phyloP scores from a whole-genome alignment of 345 rosid genomes.

The Turnera subulata region DNA sequence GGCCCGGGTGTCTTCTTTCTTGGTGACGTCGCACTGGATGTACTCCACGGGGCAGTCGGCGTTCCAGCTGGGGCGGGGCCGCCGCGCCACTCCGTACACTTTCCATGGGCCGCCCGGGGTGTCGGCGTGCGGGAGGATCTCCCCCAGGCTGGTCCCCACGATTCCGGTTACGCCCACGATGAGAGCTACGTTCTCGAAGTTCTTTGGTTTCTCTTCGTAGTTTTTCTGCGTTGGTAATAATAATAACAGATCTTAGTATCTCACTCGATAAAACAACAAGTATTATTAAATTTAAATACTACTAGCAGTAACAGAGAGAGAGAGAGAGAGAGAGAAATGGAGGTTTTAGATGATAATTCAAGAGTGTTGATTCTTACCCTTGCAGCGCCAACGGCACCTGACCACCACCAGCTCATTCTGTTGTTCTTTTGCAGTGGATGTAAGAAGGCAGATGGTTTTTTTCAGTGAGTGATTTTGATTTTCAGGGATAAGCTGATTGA shows the following conservation, averaged over 20 bases:
- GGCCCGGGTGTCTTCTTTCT: conserved; percentile 29
- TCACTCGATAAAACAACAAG: neutral
- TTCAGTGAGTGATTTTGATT: no score
- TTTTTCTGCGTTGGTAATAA: conserved; percentile 40
- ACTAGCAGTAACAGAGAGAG: no score
- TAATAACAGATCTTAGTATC: neutral
- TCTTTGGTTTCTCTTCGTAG: conserved; percentile 36
- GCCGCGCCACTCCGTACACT: conserved; percentile 80
- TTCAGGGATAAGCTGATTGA: no score
- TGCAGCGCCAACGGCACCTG: conserved; percentile 51
- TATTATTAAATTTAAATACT: no score
- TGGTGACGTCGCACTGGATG: conserved; percentile 67
- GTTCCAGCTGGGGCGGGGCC: conserved; percentile 67
- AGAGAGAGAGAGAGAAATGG: no score
- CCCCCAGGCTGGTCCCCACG: conserved; percentile 77
- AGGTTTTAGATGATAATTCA: no score
- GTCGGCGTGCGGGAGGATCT: conserved; percentile 75
- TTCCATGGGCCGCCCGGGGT: conserved; percentile 91
- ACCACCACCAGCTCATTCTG: conserved; percentile 61
- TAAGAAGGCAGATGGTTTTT: no score
- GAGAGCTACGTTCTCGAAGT: conserved; percentile 57
- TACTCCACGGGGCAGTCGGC: conserved; percentile 63
- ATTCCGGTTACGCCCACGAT: conserved; percentile 74
- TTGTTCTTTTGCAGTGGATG: no score
- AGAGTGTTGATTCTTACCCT: conserved; percentile 21